These are phyloP conservation scores for Diaporthe sp. DNA, from an alignment of 2,329 filamentous ascomycete species.

Conservation along the genomic window DNA sequence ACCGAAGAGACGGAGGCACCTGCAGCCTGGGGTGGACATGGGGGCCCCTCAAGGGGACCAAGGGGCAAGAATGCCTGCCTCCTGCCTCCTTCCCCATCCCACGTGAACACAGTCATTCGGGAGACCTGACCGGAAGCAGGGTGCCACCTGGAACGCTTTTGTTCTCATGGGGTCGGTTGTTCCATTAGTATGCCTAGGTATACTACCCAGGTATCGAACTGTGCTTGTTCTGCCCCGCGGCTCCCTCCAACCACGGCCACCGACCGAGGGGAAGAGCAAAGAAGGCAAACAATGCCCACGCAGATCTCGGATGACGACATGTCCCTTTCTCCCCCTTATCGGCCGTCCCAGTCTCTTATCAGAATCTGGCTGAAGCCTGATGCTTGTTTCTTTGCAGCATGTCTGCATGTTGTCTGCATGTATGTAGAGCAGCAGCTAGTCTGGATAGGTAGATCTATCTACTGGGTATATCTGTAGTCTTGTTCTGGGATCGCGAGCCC, in stretches of 20 bases:
- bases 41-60: constrained; percentile 9
- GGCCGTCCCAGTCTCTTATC: constrained; percentile 5
- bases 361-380: neutral
- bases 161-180: neutral
- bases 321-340: constrained; percentile 27
- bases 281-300: constrained; percentile 7
- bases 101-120: constrained; percentile 32
- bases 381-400: neutral
- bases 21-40: constrained; percentile 26
- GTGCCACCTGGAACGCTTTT: constrained; percentile 25
- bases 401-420: no score
- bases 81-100: neutral
- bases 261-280: neutral
- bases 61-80: neutral
- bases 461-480: neutral
- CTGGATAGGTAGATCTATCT: no score
- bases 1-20: constrained; percentile 22
- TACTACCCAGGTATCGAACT: neutral
- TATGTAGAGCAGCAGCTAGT: neutral
- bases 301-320: constrained; percentile 29
- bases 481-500: neutral
- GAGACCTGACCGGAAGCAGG: constrained; percentile 10
- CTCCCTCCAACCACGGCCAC: neutral
- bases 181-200: neutral
- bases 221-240: neutral